These are phyloP conservation scores for Senna siamea DNA, from an alignment of 306 rosid genomes.

Conservation along the genomic window DNA sequence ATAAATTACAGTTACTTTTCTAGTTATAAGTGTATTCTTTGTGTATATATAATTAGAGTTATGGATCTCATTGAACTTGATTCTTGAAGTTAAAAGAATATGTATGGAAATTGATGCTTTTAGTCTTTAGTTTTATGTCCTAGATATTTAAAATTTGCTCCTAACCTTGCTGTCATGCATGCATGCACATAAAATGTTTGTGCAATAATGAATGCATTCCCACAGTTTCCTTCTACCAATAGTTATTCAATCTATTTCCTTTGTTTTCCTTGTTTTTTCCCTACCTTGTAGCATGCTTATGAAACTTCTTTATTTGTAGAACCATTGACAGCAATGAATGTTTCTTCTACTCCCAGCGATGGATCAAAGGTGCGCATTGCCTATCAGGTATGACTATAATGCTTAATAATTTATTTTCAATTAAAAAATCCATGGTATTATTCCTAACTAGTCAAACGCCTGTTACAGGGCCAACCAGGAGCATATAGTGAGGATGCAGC, in stretches of 20 bases:
- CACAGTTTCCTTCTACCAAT: conserved; percentile 9
- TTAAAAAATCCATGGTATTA: conserved; percentile 22
- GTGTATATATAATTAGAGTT: no score
- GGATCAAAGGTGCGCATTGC: conserved; percentile 74
- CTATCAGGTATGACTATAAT: conserved; percentile 57
- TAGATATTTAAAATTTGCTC: background rate
- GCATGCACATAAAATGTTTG: background rate
- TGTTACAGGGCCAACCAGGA: conserved; percentile 65
- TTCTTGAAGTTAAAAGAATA: no score
- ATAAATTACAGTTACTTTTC: no score
- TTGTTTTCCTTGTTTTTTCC: conserved; percentile 1
- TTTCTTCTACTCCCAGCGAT: conserved; percentile 41
- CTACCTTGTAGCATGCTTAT: conserved; percentile 26
- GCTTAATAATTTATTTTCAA: conserved; percentile 22
- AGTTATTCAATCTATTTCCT: background rate
- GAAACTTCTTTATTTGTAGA: conserved; percentile 51
- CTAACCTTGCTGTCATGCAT: background rate
- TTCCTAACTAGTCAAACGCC: conserved; percentile 33
- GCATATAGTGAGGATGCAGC: conserved; percentile 82
- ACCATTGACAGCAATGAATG: conserved; percentile 53
- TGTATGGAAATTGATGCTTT: background rate
- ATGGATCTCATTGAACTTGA: no score
- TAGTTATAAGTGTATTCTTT: no score
- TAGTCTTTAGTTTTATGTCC: background rate
- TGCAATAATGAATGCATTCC: background rate